Percentiles rank a stretch among this genome's conserved stretches.
Evolutionary conservation across 1,139 yeast genomes (phyloP).

Genomic region (Schizosaccharomyces versatilis): DNA sequence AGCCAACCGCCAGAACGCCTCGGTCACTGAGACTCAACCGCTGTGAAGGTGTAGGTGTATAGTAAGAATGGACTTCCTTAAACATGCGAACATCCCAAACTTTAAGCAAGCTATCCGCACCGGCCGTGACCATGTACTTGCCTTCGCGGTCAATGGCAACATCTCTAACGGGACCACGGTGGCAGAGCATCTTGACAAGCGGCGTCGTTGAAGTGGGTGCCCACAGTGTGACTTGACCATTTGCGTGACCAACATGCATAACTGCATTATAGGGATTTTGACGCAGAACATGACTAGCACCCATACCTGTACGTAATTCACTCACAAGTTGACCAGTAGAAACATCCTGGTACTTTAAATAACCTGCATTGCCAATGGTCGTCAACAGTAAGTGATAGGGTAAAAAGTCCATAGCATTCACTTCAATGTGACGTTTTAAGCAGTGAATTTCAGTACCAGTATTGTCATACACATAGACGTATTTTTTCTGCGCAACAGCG

Average conservation of each 20-base stretch:
- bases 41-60: slow-evolving; percentile 69
- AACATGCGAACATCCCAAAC: slow-evolving; percentile 86
- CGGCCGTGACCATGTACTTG: slow-evolving; percentile 78
- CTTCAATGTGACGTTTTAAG: slow-evolving; percentile 72
- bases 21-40: slow-evolving; percentile 66
- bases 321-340: slow-evolving; percentile 75
- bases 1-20: slow-evolving; percentile 67
- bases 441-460: slow-evolving; percentile 83
- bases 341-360: slow-evolving; percentile 78
- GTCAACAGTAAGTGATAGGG: slow-evolving; percentile 81
- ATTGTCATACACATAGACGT: slow-evolving; percentile 77
- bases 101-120: slow-evolving; percentile 64
- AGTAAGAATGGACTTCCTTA: slow-evolving; percentile 41
- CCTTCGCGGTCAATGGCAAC: slow-evolving; percentile 84
- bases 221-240: slow-evolving; percentile 87
- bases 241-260: slow-evolving; percentile 77
- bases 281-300: slow-evolving; percentile 71
- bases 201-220: slow-evolving; percentile 78
- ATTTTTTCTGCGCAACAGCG: slow-evolving; percentile 92
- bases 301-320: slow-evolving; percentile 67
- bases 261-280: slow-evolving; percentile 94
- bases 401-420: slow-evolving; percentile 59
- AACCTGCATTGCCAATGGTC: slow-evolving; percentile 44
- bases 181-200: slow-evolving; percentile 54
- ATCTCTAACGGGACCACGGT: slow-evolving; percentile 73